Conservation (phyloP, 306 rosid genomes). For the Alnus rubra region DNA sequence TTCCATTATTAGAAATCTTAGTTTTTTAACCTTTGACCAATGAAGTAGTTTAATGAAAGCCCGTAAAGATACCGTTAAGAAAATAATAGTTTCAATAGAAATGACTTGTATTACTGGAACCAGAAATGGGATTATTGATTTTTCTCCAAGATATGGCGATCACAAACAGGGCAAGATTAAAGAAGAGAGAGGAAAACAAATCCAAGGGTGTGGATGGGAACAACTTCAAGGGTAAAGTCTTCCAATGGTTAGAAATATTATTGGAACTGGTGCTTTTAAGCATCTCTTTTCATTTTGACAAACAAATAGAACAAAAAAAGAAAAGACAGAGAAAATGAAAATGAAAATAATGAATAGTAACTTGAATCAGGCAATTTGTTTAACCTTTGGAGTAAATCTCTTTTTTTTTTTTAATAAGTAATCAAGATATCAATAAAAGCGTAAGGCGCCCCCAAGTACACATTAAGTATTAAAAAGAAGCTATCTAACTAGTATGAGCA, state of each 20-base stretch:
- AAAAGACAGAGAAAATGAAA: background rate
- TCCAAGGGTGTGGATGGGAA: constrained; percentile 1
- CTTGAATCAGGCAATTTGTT: background rate
- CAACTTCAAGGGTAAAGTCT: background rate
- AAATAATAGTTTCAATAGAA: background rate
- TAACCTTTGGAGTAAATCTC: background rate
- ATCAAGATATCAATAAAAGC: too few species aligned
- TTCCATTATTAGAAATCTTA: constrained; percentile 22
- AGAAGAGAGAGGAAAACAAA: background rate
- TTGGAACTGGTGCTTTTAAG: background rate
- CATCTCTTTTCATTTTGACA: background rate
- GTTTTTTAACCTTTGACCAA: constrained; percentile 14
- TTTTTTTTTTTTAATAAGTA: background rate
- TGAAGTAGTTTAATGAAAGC: background rate
- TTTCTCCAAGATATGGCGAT: background rate
- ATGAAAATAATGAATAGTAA: background rate
- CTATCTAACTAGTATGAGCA: too few species aligned
- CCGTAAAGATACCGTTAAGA: background rate
- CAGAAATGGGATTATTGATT: background rate
- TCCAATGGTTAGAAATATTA: background rate
- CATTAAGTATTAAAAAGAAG: too few species aligned
- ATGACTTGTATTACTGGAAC: background rate
- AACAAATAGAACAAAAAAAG: background rate
- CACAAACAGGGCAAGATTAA: background rate
- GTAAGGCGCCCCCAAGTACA: too few species aligned